phyloP scores from a whole-genome alignment of 1,139 yeast genomes.

The Geotrichum restrictum region DNA sequence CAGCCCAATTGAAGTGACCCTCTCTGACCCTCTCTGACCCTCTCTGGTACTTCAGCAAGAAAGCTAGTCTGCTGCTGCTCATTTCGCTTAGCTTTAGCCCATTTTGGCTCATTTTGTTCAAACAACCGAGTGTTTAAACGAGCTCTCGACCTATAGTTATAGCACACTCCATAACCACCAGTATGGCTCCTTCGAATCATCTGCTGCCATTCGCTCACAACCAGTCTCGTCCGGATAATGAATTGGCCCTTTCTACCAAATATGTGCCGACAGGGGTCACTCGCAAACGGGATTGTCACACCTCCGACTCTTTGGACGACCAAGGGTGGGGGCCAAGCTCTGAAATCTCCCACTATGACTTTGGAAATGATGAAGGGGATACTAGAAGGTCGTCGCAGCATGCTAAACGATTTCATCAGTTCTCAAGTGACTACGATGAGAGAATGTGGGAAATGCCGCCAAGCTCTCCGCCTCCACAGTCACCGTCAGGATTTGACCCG shows the following conservation, averaged over 20 bases:
- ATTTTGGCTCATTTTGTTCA: too few species aligned
- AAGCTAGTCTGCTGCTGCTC: too few species aligned
- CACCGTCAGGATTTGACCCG: background rate
- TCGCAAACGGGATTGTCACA: conserved; percentile 33
- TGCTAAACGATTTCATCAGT: conserved; percentile 12
- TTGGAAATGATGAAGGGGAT: conserved; percentile 29
- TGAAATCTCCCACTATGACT: conserved; percentile 28
- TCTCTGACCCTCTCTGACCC: too few species aligned
- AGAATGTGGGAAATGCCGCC: conserved; percentile 24
- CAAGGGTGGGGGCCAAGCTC: conserved; percentile 23
- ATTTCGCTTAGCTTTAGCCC: too few species aligned
- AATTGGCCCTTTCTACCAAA: conserved; percentile 32
- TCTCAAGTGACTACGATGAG: conserved; percentile 13
- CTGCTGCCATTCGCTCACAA: conserved; percentile 37
- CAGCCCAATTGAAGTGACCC: too few species aligned
- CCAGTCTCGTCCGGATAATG: conserved; percentile 29
- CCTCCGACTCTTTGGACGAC: conserved; percentile 30
- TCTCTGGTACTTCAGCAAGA: too few species aligned
- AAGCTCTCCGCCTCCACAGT: conserved; percentile 29
- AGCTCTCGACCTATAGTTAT: too few species aligned
- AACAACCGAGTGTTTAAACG: too few species aligned
- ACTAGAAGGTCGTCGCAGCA: conserved; percentile 20
- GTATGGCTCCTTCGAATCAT: conserved; percentile 22
- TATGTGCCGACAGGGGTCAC: conserved; percentile 31
- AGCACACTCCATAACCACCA: too few species aligned